phyloP scores from a whole-genome alignment of 176 grass and related monocot species.

The Raddia distichophylla region DNA sequence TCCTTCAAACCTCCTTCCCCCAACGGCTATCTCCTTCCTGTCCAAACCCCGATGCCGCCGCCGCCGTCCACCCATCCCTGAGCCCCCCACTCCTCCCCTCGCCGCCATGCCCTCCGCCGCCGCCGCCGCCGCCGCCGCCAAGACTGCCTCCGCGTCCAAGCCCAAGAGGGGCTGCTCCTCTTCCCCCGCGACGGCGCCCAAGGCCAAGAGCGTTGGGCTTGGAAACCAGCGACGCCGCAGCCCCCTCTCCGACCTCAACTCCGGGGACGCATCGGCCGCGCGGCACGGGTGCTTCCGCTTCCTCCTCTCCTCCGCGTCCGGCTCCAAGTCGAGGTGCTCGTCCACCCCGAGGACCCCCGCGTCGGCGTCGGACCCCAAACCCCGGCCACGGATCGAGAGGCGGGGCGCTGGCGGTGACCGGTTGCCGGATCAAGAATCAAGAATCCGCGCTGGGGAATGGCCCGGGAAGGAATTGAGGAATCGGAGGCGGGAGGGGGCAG shows the following conservation, averaged over 20 bases:
- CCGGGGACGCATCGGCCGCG: conserved; percentile 31
- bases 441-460: not conserved
- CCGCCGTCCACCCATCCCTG: not conserved
- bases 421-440: conserved; percentile 39
- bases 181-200: conserved; percentile 46
- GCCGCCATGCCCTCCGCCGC: conserved; percentile 16
- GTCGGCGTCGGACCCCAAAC: conserved; percentile 17
- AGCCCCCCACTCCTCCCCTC: not conserved
- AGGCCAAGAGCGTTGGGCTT: conserved; percentile 26
- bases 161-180: conserved; percentile 30
- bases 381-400: not conserved
- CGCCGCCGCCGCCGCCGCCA: conserved; percentile 15
- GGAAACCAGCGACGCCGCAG: conserved; percentile 45
- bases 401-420: not conserved
- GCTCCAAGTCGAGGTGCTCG: conserved; percentile 21
- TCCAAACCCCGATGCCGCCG: conserved; percentile 9
- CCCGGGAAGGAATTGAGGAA: not conserved
- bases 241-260: conserved; percentile 66
- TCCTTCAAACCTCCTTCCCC: not conserved
- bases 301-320: conserved; percentile 48
- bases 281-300: conserved; percentile 60
- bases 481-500: conserved; percentile 7
- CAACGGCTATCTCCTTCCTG: conserved; percentile 44
- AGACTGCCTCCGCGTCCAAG: conserved; percentile 23
- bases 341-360: conserved; percentile 40